Percentiles rank a stretch among this genome's conserved stretches.
Evolutionary conservation across 768 basidiomycete genomes (phyloP).

Genomic region (Rhizopogon vinicolor): DNA sequence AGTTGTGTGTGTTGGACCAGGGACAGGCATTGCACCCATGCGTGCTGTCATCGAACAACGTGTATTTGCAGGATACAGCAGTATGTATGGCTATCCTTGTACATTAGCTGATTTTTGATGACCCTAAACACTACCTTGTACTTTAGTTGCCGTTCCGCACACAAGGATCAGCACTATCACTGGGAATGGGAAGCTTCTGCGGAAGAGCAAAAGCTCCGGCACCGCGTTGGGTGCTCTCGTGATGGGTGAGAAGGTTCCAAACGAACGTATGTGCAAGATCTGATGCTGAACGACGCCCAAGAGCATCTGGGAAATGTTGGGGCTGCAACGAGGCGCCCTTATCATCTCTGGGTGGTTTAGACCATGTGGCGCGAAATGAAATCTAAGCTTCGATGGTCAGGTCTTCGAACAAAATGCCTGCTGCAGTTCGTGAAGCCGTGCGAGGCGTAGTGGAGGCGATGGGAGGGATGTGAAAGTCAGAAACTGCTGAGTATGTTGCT

Average conservation of each 20-base stretch:
- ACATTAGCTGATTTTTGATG: not conserved
- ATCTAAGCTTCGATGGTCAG: too few relatives aligned
- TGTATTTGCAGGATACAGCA: slow-evolving; percentile 44
- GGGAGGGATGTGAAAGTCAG: too few relatives aligned
- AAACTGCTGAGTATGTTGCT: too few relatives aligned
- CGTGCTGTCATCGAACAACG: slow-evolving; percentile 82
- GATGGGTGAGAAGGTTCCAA: slow-evolving; percentile 66
- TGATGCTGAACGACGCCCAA: slow-evolving; percentile 62
- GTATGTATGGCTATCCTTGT: slow-evolving; percentile 31
- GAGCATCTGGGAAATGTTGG: slow-evolving; percentile 61
- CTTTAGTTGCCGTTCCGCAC: slow-evolving; percentile 74
- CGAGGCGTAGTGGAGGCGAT: too few relatives aligned
- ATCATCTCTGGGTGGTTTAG: slow-evolving; percentile 92
- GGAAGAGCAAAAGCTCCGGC: slow-evolving; percentile 18
- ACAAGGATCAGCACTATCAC: slow-evolving; percentile 76
- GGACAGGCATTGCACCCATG: slow-evolving; percentile 94
- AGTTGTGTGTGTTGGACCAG: slow-evolving; percentile 87
- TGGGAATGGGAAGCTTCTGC: slow-evolving; percentile 61
- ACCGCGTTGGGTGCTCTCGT: slow-evolving; percentile 75
- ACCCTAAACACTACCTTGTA: not conserved
- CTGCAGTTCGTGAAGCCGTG: too few relatives aligned
- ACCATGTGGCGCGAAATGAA: too few relatives aligned
- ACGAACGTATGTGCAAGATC: slow-evolving; percentile 85
- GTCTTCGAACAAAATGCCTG: too few relatives aligned
- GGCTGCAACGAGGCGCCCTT: slow-evolving; percentile 55